Conservation (phyloP, 2,329 filamentous ascomycete genomes). For the Fusarium piperis region DNA sequence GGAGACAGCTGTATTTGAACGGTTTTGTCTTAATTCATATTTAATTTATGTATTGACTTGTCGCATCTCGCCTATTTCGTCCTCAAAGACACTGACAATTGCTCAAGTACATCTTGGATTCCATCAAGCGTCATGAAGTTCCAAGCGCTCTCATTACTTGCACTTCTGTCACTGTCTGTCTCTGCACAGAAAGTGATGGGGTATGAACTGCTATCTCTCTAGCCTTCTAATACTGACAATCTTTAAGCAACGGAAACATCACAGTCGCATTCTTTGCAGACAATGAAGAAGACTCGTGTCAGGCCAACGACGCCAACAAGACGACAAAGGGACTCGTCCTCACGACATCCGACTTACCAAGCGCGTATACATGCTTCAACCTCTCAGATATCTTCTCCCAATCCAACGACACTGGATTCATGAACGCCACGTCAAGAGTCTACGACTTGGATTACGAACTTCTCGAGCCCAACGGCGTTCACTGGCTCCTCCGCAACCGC, state of each 20-base stretch:
- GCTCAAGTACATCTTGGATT: not conserved
- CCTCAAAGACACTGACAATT: not conserved
- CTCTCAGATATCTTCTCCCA: conserved; percentile 32
- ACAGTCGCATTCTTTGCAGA: conserved; percentile 22
- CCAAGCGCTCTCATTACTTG: not conserved
- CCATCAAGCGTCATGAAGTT: not conserved
- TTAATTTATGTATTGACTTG: not conserved
- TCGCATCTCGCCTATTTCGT: not conserved
- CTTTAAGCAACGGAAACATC: conserved; percentile 7
- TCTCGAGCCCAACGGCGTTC: conserved; percentile 12
- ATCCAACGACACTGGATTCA: conserved; percentile 25
- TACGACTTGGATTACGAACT: not conserved
- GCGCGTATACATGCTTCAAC: conserved; percentile 33
- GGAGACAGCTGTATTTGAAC: not conserved
- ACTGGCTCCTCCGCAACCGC: conserved; percentile 21
- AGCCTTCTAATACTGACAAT: not conserved
- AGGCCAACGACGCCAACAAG: not conserved
- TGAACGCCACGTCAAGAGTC: not conserved
- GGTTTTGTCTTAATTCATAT: not conserved
- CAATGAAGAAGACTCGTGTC: conserved; percentile 11
- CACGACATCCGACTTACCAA: conserved; percentile 19
- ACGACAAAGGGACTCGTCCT: not conserved
- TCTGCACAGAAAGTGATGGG: not conserved
- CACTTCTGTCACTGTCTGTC: not conserved
- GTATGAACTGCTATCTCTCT: not conserved